Conservation (phyloP, 495 filamentous ascomycete species). For the Penicillium roqueforti region DNA sequence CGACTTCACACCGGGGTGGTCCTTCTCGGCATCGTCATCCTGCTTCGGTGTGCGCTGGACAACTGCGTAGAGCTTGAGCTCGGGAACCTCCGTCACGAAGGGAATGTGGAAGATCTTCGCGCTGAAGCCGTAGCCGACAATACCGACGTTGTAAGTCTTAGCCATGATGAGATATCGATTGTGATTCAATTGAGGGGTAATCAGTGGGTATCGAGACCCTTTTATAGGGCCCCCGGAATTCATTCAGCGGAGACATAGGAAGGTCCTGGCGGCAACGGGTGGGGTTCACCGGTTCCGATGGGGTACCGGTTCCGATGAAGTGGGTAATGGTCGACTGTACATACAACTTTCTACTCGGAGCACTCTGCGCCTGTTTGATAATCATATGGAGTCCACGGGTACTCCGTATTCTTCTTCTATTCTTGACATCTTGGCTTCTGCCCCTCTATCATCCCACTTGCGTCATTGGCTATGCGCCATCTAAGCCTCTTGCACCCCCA, state of each 20-base stretch:
- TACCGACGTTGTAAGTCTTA: conserved; percentile 53
- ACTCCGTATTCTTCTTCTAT: background rate
- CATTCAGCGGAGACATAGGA: conserved; percentile 26
- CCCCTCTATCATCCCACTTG: background rate
- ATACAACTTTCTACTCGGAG: background rate
- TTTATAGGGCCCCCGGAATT: conserved; percentile 24
- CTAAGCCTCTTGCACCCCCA: conserved; percentile 38
- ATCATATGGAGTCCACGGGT: no score
- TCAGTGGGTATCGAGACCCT: background rate
- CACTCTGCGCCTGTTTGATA: background rate
- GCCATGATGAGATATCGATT: conserved; percentile 33
- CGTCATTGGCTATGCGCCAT: background rate
- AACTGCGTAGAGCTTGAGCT: conserved; percentile 68
- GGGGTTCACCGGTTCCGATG: conserved; percentile 18
- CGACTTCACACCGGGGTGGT: conserved; percentile 62
- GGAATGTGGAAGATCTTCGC: conserved; percentile 91
- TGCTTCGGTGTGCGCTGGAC: conserved; percentile 71
- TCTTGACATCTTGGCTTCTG: background rate
- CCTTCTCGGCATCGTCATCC: conserved; percentile 59
- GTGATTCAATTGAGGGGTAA: background rate
- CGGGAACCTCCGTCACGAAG: conserved; percentile 62
- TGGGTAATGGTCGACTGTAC: background rate
- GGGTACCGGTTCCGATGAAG: no score
- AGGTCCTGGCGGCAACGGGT: conserved; percentile 39
- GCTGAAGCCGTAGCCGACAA: conserved; percentile 71